phyloP scores from a whole-genome alignment of 768 basidiomycete genomes.

The Cystofilobasidium capitatum region DNA sequence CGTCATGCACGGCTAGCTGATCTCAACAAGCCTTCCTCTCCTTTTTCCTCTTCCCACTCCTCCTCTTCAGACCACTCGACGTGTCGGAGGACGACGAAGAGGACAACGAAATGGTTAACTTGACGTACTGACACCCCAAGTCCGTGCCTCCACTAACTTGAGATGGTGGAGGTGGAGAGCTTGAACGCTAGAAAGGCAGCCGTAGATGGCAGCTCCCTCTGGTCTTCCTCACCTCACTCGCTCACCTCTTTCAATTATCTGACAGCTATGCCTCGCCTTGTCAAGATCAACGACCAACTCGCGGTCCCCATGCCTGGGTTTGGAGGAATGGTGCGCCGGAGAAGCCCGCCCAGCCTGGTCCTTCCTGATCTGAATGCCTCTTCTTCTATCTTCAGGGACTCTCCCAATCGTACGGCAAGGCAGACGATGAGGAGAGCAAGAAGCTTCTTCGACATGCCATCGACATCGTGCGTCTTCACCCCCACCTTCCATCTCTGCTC shows the following conservation, averaged over 20 bases:
- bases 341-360: too few species aligned
- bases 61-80: too few species aligned
- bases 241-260: not conserved
- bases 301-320: not conserved
- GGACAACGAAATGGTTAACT: too few species aligned
- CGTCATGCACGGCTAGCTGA: too few species aligned
- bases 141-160: too few species aligned
- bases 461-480: not conserved
- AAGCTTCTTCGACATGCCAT: not conserved
- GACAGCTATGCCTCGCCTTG: not conserved
- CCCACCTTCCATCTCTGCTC: not conserved
- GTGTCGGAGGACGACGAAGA: too few species aligned
- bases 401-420: not conserved
- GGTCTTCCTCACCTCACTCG: not conserved
- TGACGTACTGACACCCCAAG: too few species aligned
- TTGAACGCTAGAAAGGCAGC: not conserved
- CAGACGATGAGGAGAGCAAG: not conserved
- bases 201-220: not conserved
- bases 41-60: too few species aligned
- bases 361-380: not conserved
- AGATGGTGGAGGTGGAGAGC: too few species aligned
- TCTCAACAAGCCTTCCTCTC: too few species aligned
- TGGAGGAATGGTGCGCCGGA: slow-evolving; percentile 2
- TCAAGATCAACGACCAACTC: not conserved
- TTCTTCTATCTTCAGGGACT: not conserved